Base-by-base conservation (phyloP, 2,329 filamentous ascomycete species). In the Hyphodiscus sp. region DNA sequence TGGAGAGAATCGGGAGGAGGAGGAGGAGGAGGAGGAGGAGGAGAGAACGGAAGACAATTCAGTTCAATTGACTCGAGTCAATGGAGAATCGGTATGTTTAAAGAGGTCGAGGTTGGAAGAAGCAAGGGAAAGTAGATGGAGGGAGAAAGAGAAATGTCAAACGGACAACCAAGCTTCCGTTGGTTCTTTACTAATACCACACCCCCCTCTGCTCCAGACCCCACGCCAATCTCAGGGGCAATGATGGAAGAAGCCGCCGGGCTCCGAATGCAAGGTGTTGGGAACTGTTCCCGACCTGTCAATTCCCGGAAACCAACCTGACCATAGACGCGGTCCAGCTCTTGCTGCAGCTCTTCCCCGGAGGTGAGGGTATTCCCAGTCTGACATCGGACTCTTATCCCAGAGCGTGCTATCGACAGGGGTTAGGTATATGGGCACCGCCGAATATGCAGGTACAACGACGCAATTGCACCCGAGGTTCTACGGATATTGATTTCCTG, bases 401-500 rank as follows among this genome's bases (percentile, higher is more conserved):
- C 50, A 42, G 44, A 53, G 26, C 15, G 52, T 51, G 55, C 52
- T 56, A 58, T 51, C 56, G 51, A 51, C 51, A 54, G 45, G 54
- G 52, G 29, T 19, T 38, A 38, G 13, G 11, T 5, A 13, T 13
- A 33, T 47, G 45, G 54, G 41, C 50, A 48, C 46, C 45, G 26
- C 55, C 29, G 20, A 49, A 55, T 50, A 58, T 58, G 58, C 58
- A 60, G 58, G 58, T 58, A 60, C 56, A 23, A 42, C n/a, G 48
- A 26, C 33, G 33, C 33, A 38, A 38, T 38, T 15, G 33, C 33
- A 13, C 2, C 33, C 33, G 33, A 38, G 33, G 33, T 13, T 10
- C 33, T n/a, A 38, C 11, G 33, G 11, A 13, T 38, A 4, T 13
- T 38, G 33, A 13, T 26, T 26, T 38, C 11, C 33, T 38, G 33